Conservation (phyloP, 257 asterid genomes). For the Ilex aquifolium region DNA sequence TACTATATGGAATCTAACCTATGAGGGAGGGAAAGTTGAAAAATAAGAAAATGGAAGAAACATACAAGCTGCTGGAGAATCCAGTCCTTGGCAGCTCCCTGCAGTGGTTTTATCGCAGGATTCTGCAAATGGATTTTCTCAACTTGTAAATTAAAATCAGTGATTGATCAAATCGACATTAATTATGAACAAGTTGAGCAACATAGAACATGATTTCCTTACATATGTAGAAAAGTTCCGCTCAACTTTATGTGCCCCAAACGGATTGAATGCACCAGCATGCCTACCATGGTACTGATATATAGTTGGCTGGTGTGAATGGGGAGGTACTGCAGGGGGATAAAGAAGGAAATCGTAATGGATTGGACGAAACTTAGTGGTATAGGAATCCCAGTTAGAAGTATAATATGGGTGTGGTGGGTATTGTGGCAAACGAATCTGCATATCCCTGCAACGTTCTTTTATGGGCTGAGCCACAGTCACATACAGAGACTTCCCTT, state of each 20-base stretch:
- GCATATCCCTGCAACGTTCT: conserved; percentile 9
- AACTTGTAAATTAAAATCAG: background rate
- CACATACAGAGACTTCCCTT: conserved; percentile 24
- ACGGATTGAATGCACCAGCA: conserved; percentile 9
- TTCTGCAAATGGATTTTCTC: conserved; percentile 7
- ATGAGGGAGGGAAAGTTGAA: background rate
- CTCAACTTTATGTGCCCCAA: conserved; percentile 8
- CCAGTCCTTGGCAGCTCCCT: conserved; percentile 6
- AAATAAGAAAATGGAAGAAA: background rate
- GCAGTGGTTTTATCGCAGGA: background rate
- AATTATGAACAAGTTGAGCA: background rate
- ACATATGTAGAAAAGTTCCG: conserved; percentile 13
- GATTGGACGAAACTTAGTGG: conserved; percentile 11
- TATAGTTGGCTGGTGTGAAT: conserved; percentile 11
- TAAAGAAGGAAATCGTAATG: conserved; percentile 6
- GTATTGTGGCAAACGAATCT: conserved; percentile 3
- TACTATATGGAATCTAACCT: no score
- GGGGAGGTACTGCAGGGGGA: conserved; percentile 2
- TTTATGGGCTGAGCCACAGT: conserved; percentile 20
- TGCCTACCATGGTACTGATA: conserved; percentile 6
- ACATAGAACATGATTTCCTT: conserved; percentile 11
- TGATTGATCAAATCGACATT: background rate
- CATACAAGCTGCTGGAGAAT: conserved; percentile 5
- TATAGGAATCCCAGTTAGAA: conserved; percentile 7
- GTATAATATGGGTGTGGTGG: conserved; percentile 16